phyloP scores from a whole-genome alignment of 495 filamentous ascomycete genomes.

The Penicillium goetzii region DNA sequence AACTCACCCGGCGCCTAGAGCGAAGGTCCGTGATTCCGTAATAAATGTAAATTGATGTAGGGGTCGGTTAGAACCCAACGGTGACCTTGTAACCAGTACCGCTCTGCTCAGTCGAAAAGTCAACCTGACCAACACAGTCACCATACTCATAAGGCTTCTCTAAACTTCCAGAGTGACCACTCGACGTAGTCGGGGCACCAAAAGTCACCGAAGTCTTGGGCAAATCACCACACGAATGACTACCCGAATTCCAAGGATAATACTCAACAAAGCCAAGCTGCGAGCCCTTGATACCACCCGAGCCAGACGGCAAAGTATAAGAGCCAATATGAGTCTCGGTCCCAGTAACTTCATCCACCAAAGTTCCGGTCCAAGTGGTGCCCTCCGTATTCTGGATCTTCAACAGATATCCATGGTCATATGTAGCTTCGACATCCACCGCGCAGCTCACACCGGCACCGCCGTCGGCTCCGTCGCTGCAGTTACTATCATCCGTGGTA shows the following conservation, averaged over 20 bases:
- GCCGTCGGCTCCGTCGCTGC: conserved; percentile 34
- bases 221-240: conserved; percentile 27
- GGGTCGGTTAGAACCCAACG: conserved; percentile 36
- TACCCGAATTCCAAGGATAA: conserved; percentile 30
- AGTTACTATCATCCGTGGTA: conserved; percentile 26
- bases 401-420: conserved; percentile 24
- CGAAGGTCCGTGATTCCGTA: too few species aligned
- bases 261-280: conserved; percentile 38
- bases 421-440: conserved; percentile 26
- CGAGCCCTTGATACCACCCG: conserved; percentile 22
- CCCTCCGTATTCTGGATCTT: conserved; percentile 30
- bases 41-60: too few species aligned
- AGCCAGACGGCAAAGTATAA: conserved; percentile 29
- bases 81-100: conserved; percentile 19
- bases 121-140: conserved; percentile 34
- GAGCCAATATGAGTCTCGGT: conserved; percentile 29
- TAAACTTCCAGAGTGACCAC: conserved; percentile 17
- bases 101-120: conserved; percentile 20
- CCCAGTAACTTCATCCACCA: conserved; percentile 28
- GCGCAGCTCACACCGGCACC: conserved; percentile 35
- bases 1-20: too few species aligned
- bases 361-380: conserved; percentile 33
- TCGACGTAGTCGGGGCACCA: conserved; percentile 21
- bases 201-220: conserved; percentile 30
- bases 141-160: conserved; percentile 36